phyloP scores from a whole-genome alignment of 495 filamentous ascomycete species.

The Penicillium herquei region DNA sequence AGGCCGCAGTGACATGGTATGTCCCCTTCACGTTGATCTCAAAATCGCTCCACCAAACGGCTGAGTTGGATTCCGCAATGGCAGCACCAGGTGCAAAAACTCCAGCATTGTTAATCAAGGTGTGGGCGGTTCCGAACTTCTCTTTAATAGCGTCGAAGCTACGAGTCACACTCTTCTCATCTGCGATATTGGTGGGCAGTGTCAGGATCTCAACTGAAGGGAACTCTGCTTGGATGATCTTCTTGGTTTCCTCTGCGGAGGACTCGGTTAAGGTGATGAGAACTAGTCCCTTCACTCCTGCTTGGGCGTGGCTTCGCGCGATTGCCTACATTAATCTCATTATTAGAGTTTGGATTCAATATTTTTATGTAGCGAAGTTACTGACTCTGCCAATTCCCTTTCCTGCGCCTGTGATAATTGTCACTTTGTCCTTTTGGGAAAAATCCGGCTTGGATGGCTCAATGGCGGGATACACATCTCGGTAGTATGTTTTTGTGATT shows the following conservation, averaged over 20 bases:
- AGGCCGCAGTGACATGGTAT: not conserved
- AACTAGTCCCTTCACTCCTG: not conserved
- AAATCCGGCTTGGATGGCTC: not conserved
- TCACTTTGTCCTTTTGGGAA: not conserved
- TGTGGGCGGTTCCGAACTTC: not conserved
- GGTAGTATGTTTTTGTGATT: conserved; percentile 1
- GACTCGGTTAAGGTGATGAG: not conserved
- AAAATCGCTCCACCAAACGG: not conserved
- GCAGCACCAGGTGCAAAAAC: not conserved
- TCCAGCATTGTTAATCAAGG: not conserved
- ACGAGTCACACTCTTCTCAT: not conserved
- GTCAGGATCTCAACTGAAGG: not conserved
- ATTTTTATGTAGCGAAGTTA: not conserved
- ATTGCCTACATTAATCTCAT: not conserved
- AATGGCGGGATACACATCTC: conserved; percentile 1
- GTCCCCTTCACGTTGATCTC: not conserved
- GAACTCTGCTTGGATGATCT: not conserved
- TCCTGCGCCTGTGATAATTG: not conserved
- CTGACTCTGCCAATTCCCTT: not conserved
- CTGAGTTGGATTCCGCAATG: not conserved
- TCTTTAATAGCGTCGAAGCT: not conserved
- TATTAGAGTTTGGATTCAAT: not conserved
- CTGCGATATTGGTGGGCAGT: not conserved
- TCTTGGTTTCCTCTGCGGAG: not conserved
- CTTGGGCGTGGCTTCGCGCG: not conserved